Evolutionary conservation across 768 basidiomycete species (phyloP).

Genomic region (Botryobasidium botryosum): DNA sequence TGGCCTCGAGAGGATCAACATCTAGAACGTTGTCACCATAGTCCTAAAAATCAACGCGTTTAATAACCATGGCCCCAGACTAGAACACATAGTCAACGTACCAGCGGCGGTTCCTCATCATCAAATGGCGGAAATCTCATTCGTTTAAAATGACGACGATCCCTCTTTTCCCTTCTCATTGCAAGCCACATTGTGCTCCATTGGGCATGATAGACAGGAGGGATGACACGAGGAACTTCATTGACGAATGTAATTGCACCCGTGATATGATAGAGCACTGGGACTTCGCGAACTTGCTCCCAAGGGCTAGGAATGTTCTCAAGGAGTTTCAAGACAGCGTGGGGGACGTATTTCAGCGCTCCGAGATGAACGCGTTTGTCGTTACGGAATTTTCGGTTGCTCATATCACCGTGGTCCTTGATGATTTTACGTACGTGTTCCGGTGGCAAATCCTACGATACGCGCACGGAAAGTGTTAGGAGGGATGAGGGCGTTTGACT

Average conservation of each 20-base stretch:
- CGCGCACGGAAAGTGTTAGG: not conserved
- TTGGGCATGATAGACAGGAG: slow-evolving; percentile 96
- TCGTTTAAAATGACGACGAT: slow-evolving; percentile 97
- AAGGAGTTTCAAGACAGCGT: slow-evolving; percentile 96
- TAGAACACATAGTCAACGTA: too few relatives aligned
- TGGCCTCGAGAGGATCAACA: slow-evolving; percentile 93
- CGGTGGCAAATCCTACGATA: slow-evolving; percentile 68
- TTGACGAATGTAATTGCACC: slow-evolving; percentile 99
- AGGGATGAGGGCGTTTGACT: not conserved
- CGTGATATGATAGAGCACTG: slow-evolving; percentile 96
- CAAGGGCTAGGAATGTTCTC: slow-evolving; percentile 97
- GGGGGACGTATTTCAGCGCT: slow-evolving; percentile 89
- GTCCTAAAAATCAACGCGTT: too few relatives aligned
- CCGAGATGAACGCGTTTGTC: slow-evolving; percentile 99
- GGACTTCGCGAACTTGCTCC: slow-evolving; percentile 99
- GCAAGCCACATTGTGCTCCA: slow-evolving; percentile 99
- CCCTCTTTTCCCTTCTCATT: slow-evolving; percentile 96
- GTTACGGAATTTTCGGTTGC: slow-evolving; percentile 95
- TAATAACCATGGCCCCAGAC: too few relatives aligned
- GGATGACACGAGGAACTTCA: slow-evolving; percentile 90
- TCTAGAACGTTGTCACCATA: slow-evolving; percentile 98
- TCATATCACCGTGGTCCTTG: slow-evolving; percentile 99
- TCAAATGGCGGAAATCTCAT: slow-evolving; percentile 99
- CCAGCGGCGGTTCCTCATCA: slow-evolving; percentile 94
- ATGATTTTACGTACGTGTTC: slow-evolving; percentile 99